These are phyloP conservation scores for Rhodocollybia butyracea DNA, from an alignment of 768 basidiomycete genomes.

Conservation along the genomic window DNA sequence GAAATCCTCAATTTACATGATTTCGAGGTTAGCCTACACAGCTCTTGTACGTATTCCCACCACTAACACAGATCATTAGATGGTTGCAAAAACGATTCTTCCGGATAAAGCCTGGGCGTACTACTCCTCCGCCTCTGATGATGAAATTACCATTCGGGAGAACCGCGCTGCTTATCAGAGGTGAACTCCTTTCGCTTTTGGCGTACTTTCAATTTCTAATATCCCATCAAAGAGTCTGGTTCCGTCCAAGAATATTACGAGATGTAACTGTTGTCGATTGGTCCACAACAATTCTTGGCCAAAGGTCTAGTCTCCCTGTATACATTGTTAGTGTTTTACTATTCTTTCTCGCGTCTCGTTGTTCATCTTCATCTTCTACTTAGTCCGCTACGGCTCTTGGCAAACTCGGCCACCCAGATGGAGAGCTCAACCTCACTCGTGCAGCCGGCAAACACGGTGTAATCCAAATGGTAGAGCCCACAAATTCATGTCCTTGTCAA, in stretches of 20 bases:
- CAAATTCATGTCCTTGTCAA: not conserved
- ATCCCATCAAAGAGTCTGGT: constrained; percentile 65
- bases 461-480: constrained; percentile 63
- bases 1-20: constrained; percentile 91
- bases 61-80: constrained; percentile 33
- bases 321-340: constrained; percentile 57
- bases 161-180: constrained; percentile 92
- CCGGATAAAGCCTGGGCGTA: constrained; percentile 93
- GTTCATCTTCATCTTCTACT: not conserved
- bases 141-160: constrained; percentile 87
- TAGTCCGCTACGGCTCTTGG: constrained; percentile 82
- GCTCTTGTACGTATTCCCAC: not conserved
- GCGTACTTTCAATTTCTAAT: not conserved
- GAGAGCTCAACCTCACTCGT: constrained; percentile 86
- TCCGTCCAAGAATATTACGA: constrained; percentile 81
- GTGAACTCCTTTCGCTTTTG: constrained; percentile 27
- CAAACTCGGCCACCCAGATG: constrained; percentile 94
- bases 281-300: constrained; percentile 80
- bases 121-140: constrained; percentile 93
- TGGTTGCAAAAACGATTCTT: constrained; percentile 83
- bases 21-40: constrained; percentile 64
- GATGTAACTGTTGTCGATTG: constrained; percentile 84
- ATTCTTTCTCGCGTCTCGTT: not conserved
- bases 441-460: constrained; percentile 80
- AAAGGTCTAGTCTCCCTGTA: constrained; percentile 68